A percentile compares a stretch with the other conserved stretches of the same genome.
These are phyloP conservation scores for Noccaea caerulescens DNA, from an alignment of 345 rosid genomes.

Conservation along the genomic window DNA sequence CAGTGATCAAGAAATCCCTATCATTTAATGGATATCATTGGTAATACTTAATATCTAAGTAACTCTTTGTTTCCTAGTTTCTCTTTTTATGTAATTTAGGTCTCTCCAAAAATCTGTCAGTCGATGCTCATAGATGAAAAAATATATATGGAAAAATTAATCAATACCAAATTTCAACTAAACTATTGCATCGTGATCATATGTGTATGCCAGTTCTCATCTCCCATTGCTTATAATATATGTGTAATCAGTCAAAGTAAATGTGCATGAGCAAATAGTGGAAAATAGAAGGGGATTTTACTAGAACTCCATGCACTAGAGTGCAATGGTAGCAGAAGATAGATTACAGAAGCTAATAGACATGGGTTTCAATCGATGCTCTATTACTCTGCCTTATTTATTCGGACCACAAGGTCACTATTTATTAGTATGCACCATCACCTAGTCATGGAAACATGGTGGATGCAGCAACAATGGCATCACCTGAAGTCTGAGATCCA, in stretches of 20 bases:
- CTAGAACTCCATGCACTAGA: conserved; percentile 12
- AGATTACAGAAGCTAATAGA: conserved; percentile 13
- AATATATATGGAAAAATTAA: conserved; percentile 4
- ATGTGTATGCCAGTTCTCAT: conserved; percentile 25
- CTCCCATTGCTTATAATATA: neutral
- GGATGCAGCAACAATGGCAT: conserved; percentile 11
- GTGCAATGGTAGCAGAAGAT: conserved; percentile 13
- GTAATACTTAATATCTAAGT: conserved; percentile 14
- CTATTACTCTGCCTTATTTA: conserved; percentile 18
- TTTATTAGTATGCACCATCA: neutral
- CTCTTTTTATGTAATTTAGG: conserved; percentile 39
- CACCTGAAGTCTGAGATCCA: conserved; percentile 11
- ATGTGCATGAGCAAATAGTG: neutral
- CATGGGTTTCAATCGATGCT: neutral
- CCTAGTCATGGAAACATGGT: conserved; percentile 15
- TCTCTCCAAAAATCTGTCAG: conserved; percentile 24
- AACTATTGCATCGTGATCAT: conserved; percentile 8
- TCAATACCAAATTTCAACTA: neutral
- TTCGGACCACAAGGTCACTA: conserved; percentile 1
- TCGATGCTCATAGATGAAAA: conserved; percentile 24
- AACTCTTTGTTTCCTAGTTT: conserved; percentile 32
- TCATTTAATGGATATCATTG: conserved; percentile 32
- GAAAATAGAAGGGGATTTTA: neutral
- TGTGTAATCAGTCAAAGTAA: conserved; percentile 9
- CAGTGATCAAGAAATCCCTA: conserved; percentile 24